A percentile compares a stretch with the other conserved stretches of the same genome.
These are phyloP conservation scores for Penicillium arizonense DNA, from an alignment of 495 filamentous ascomycete genomes.

Conservation along the genomic window DNA sequence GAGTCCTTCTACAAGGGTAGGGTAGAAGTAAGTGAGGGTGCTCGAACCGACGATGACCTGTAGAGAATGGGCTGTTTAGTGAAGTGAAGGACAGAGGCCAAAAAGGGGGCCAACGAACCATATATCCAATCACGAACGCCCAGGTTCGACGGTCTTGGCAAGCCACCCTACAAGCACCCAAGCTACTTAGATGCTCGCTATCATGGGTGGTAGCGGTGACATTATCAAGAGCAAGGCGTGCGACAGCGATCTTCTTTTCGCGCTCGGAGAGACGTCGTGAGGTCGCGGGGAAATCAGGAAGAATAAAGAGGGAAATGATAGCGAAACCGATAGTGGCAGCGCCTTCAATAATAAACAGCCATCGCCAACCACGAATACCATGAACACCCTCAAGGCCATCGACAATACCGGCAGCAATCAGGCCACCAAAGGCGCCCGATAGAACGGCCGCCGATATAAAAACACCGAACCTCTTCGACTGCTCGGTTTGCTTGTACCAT, in stretches of 20 bases:
- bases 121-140: slow-evolving; percentile 30
- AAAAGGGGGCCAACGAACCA: slow-evolving; percentile 11
- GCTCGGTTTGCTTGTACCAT: slow-evolving; percentile 53
- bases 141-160: slow-evolving; percentile 22
- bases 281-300: slow-evolving; percentile 31
- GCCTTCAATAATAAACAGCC: slow-evolving; percentile 73
- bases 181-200: slow-evolving; percentile 8
- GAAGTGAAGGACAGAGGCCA: neutral
- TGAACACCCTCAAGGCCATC: slow-evolving; percentile 29
- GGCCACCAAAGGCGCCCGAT: slow-evolving; percentile 49
- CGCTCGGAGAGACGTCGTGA: slow-evolving; percentile 21
- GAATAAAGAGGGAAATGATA: slow-evolving; percentile 24
- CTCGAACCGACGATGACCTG: slow-evolving; percentile 38
- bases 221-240: slow-evolving; percentile 15
- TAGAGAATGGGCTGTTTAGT: neutral
- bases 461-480: slow-evolving; percentile 48
- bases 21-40: slow-evolving; percentile 52
- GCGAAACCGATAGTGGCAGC: slow-evolving; percentile 41
- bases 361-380: slow-evolving; percentile 67
- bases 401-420: slow-evolving; percentile 45
- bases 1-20: slow-evolving; percentile 47
- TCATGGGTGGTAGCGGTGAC: slow-evolving; percentile 20
- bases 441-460: slow-evolving; percentile 48
- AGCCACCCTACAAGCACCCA: slow-evolving; percentile 8
- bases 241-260: slow-evolving; percentile 24